Percentiles rank a stretch among this genome's conserved stretches.
phyloP scores from a whole-genome alignment of 1,139 yeast species.

The Suhomyces yuchorum region DNA sequence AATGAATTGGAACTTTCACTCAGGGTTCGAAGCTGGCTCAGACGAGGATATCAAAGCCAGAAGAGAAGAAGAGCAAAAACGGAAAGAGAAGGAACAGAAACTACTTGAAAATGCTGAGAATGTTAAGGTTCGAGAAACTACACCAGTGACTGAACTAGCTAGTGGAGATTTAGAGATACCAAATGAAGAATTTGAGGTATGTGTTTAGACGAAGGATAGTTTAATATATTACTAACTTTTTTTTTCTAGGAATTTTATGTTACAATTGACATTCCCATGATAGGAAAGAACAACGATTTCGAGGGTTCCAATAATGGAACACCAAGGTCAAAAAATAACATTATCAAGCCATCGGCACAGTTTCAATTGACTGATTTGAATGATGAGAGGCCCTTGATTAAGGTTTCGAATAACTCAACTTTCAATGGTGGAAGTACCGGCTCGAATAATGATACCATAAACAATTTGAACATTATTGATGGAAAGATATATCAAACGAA shows the following conservation, averaged over 20 bases:
- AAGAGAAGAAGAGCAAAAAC: constrained; percentile 24
- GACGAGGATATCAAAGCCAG: constrained; percentile 68
- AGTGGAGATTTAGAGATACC: constrained; percentile 18
- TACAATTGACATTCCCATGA: constrained; percentile 45
- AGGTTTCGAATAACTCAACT: constrained; percentile 37
- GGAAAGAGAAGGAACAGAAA: constrained; percentile 13
- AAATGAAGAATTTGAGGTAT: constrained; percentile 41
- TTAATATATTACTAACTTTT: constrained; percentile 20
- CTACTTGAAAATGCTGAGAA: constrained; percentile 15
- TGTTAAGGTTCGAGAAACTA: constrained; percentile 17
- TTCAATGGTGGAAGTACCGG: constrained; percentile 4
- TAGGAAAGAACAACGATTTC: constrained; percentile 27
- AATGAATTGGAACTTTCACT: constrained; percentile 85
- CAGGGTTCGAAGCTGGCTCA: constrained; percentile 72
- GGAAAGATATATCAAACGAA: constrained; percentile 66
- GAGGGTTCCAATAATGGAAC: constrained; percentile 17
- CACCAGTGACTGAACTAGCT: constrained; percentile 18
- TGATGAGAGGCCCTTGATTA: constrained; percentile 38
- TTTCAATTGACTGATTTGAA: constrained; percentile 44
- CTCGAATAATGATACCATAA: constrained; percentile 21
- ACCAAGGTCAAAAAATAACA: constrained; percentile 18
- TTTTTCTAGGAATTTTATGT: constrained; percentile 45
- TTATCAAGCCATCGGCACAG: constrained; percentile 45
- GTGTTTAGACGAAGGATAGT: constrained; percentile 22
- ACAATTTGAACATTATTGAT: constrained; percentile 38